These are phyloP conservation scores for Plantago elongata DNA, from an alignment of 257 asterid genomes.

Conservation along the genomic window DNA sequence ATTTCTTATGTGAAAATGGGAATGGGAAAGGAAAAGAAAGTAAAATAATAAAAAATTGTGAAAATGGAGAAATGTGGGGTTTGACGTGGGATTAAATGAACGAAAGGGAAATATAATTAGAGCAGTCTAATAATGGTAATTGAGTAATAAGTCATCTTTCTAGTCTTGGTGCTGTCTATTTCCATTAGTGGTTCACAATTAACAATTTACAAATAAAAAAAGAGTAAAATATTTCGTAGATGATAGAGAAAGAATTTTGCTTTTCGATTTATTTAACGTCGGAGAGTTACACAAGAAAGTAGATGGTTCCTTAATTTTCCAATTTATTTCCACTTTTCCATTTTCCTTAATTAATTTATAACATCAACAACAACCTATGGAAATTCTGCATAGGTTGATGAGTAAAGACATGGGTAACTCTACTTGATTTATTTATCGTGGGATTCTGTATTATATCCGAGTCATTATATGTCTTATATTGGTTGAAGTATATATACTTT, in stretches of 20 bases:
- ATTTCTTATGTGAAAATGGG: too few species aligned
- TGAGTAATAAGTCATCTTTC: slow-evolving; percentile 21
- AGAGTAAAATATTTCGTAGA: not conserved
- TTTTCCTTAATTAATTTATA: not conserved
- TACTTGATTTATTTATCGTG: not conserved
- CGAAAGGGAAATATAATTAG: slow-evolving; percentile 24
- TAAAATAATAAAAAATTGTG: too few species aligned
- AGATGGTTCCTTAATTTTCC: slow-evolving; percentile 22
- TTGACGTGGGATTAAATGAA: slow-evolving; percentile 25
- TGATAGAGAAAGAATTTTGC: slow-evolving; percentile 12
- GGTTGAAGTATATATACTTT: not conserved
- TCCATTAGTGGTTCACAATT: slow-evolving; percentile 17
- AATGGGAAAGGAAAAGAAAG: too few species aligned
- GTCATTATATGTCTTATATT: not conserved
- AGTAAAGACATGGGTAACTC: slow-evolving; percentile 3
- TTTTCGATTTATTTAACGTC: slow-evolving; percentile 45
- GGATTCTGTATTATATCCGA: not conserved
- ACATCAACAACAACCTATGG: slow-evolving; percentile 7
- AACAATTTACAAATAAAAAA: not conserved
- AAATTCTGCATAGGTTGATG: not conserved
- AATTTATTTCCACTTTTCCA: not conserved
- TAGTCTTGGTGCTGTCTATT: slow-evolving; percentile 26
- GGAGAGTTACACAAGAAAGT: slow-evolving; percentile 33
- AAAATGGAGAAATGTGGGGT: not conserved
- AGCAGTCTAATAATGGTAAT: slow-evolving; percentile 21